phyloP scores from a whole-genome alignment of 2,329 filamentous ascomycete species.

The Colletotrichum costaricense region DNA sequence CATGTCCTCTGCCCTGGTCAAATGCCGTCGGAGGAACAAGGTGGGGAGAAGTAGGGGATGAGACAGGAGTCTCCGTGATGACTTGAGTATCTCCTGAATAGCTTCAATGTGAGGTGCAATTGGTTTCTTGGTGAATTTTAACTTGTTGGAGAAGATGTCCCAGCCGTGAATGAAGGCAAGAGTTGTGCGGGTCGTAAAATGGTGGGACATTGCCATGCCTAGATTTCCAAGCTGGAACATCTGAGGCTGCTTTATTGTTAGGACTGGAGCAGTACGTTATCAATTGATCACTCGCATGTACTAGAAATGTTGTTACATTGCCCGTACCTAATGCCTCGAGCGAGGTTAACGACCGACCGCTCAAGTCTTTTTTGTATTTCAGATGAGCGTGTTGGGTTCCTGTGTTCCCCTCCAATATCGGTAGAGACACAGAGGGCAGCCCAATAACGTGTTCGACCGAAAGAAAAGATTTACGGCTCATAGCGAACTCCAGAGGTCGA shows the following conservation, averaged over 20 bases:
- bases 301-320: too few relatives aligned
- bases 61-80: not conserved
- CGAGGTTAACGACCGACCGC: not conserved
- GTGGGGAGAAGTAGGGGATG: not conserved
- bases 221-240: not conserved
- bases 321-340: not conserved
- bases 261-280: not conserved
- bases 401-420: not conserved
- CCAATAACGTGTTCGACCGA: not conserved
- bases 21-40: not conserved
- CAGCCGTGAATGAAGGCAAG: not conserved
- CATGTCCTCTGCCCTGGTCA: not conserved
- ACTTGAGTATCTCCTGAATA: not conserved
- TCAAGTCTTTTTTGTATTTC: not conserved
- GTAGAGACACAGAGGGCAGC: not conserved
- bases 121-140: too few relatives aligned
- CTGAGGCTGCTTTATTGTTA: not conserved
- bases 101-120: not conserved
- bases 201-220: not conserved
- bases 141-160: not conserved
- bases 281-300: too few relatives aligned
- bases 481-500: not conserved
- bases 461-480: not conserved
- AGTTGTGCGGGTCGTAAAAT: not conserved
- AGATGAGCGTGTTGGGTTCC: not conserved